A percentile compares a stretch with the other conserved stretches of the same genome.
phyloP scores from a whole-genome alignment of 169 alveolate species.

The Cryptosporidium xiaoi region DNA sequence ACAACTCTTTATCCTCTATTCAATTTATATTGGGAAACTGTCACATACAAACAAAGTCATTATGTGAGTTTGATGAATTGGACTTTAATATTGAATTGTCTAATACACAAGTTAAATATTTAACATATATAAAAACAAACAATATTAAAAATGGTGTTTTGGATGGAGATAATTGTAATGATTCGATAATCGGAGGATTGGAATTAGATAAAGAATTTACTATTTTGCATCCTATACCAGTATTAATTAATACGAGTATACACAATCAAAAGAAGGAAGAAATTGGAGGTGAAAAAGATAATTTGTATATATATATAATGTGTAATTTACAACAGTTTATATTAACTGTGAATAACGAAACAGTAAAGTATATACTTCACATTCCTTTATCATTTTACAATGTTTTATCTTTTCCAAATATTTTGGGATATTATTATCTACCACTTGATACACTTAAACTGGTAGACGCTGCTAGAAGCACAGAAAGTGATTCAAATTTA shows the following conservation, averaged over 20 bases:
- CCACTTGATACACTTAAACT: constrained; percentile 31
- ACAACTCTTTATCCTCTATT: constrained; percentile 12
- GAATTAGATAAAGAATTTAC: constrained; percentile 40
- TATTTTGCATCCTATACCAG: constrained; percentile 57
- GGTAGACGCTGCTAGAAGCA: background rate
- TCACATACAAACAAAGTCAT: constrained; percentile 11
- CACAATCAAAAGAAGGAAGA: constrained; percentile 32
- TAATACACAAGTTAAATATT: constrained; percentile 47
- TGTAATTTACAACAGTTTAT: constrained; percentile 54
- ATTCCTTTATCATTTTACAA: constrained; percentile 60
- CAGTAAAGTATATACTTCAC: constrained; percentile 47
- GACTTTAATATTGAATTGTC: constrained; percentile 29
- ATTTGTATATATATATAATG: constrained; percentile 26
- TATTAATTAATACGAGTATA: constrained; percentile 7
- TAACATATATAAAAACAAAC: background rate
- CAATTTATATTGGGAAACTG: constrained; percentile 63
- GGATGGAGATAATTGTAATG: background rate
- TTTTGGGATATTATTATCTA: constrained; percentile 51
- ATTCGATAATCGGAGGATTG: background rate
- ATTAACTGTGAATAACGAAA: constrained; percentile 15
- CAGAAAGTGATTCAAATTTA: background rate
- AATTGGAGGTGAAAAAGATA: constrained; percentile 15
- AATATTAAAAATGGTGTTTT: background rate
- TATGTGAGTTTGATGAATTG: constrained; percentile 31
- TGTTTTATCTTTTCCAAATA: constrained; percentile 18